Evolutionary conservation across 225 moss, liverwort and hornwort species (phyloP), one percentile per base, ranked within the genome.

Genomic region (Anthoceros angustus): DNA sequence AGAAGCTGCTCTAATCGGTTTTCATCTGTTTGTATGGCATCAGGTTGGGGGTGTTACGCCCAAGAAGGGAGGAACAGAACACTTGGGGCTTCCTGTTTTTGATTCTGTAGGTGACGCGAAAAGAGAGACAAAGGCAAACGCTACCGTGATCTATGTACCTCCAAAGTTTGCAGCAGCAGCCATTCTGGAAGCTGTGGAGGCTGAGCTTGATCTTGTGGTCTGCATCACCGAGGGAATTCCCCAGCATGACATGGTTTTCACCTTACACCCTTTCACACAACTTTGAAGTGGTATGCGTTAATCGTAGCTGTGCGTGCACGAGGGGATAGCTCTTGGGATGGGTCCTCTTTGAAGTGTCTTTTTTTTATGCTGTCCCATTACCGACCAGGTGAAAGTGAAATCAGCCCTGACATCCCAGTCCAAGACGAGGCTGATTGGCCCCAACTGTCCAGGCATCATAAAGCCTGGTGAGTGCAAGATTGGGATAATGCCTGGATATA

Each of bases 401-500:
- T 50, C 70, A 62, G 84, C 84, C 25, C 45, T 84, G 66, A 76
- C 70, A 67, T 71, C 73, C 46, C 81, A 84, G 63, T 66, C 70
- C 16, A 79, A 73, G 63, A 75, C 81, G 14, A 70, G 84, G 11
- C 64, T 84, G 18, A 84, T 84, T 50, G 81, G 84, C 55, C 84
- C 84, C 9, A 84, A 84, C 64, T 84, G 84, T 67, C 81, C 84
- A 25, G 84, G 84, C 6, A 81, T 84, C 41, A 81, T 84, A 40
- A 84, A 84, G 67, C 84, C 81, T 41, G 84, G 84, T 50, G 81
- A 84, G 71, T 84, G 84, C 73, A 84, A 84, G 63, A 79, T 84
- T 39, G 84, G 84, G 46, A 84, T 84, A 39, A 84, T 84, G 84
- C 81, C 81, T 5, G 79, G 84, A 16, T 84, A 84, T 45, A 84